Evolutionary conservation across 257 asterid species (phyloP).

Genomic region (Scutellaria baicalensis): DNA sequence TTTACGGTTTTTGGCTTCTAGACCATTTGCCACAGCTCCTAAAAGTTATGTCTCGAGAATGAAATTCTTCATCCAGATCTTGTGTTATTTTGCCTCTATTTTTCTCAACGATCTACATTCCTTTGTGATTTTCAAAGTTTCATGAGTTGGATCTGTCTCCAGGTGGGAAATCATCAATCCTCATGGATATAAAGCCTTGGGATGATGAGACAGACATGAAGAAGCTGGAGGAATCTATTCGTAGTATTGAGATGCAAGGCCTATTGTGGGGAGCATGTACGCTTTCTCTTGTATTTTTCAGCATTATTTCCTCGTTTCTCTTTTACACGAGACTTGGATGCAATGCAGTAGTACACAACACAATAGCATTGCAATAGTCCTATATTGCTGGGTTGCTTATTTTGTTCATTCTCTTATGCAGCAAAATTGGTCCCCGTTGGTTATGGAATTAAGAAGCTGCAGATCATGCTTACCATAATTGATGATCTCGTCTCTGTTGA

Average conservation of each 20-base stretch:
- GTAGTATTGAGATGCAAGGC: constrained; percentile 59
- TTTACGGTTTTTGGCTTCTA: background rate
- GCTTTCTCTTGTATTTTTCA: background rate
- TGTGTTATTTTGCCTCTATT: background rate
- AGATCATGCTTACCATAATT: constrained; percentile 62
- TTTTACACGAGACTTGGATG: background rate
- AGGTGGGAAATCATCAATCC: constrained; percentile 98
- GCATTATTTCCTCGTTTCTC: too few species aligned
- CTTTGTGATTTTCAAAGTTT: background rate
- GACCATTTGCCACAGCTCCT: background rate
- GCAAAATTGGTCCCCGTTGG: constrained; percentile 64
- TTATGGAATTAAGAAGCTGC: constrained; percentile 77
- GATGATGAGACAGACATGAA: constrained; percentile 98
- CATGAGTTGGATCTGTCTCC: background rate
- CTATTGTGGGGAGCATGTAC: constrained; percentile 99
- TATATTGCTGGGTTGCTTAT: background rate
- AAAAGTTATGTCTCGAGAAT: background rate
- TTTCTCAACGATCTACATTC: background rate
- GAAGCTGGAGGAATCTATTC: constrained; percentile 82
- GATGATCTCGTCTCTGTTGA: constrained; percentile 72
- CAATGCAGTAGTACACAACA: background rate
- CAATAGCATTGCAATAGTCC: background rate
- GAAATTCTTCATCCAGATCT: background rate
- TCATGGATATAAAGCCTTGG: constrained; percentile 94
- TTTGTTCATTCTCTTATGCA: constrained; percentile 15